A percentile compares a stretch with the other conserved stretches of the same genome.
Conservation (phyloP, 2,329 filamentous ascomycete species). For the Phialophora verrucosa region DNA sequence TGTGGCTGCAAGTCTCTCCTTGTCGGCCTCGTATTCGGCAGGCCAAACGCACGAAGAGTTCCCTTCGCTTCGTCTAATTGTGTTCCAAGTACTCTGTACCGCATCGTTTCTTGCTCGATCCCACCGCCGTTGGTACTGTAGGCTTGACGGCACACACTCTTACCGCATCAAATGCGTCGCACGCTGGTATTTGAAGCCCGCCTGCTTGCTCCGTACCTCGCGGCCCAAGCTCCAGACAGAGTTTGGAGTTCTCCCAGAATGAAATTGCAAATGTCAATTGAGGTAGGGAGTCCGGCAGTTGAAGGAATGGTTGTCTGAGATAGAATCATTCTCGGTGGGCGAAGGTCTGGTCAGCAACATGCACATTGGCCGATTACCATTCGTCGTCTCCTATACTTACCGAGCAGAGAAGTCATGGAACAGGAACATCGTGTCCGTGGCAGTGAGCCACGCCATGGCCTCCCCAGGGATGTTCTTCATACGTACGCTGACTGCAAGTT, state of each 20-base stretch:
- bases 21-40: not conserved
- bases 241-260: not conserved
- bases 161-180: not conserved
- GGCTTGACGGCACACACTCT: too few relatives aligned
- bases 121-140: too few relatives aligned
- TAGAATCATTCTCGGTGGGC: not conserved
- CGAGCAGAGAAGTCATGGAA: not conserved
- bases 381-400: not conserved
- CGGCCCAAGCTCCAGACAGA: not conserved
- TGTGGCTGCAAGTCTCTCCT: not conserved
- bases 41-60: not conserved
- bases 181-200: too few relatives aligned
- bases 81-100: too few relatives aligned
- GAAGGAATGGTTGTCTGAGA: not conserved
- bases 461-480: not conserved
- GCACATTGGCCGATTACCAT: not conserved
- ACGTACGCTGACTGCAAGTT: not conserved
- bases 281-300: not conserved
- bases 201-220: too few relatives aligned
- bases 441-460: not conserved
- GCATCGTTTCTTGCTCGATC: not conserved
- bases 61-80: slow-evolving; percentile 5
- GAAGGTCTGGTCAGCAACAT: not conserved
- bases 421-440: not conserved
- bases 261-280: not conserved